Conservation (phyloP, 2,329 filamentous ascomycete species). For the Penicillium aurantiogriseum region DNA sequence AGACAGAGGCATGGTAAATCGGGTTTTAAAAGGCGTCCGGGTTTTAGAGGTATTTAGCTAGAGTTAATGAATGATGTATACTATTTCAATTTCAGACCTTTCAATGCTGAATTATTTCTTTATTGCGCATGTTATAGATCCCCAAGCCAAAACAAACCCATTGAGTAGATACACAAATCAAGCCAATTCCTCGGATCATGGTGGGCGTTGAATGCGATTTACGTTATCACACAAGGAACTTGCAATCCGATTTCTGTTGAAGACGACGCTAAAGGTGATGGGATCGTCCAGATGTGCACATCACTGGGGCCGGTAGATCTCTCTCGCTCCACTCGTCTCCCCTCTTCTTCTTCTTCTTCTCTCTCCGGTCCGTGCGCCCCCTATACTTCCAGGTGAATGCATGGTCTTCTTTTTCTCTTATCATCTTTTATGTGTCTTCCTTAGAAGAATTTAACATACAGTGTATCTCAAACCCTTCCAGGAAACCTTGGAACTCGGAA, state of each 20-base stretch:
- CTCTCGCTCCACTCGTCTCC: not conserved
- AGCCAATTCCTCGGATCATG: not conserved
- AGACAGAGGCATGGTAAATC: not conserved
- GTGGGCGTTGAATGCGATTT: not conserved
- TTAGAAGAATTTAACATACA: not conserved
- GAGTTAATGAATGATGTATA: not conserved
- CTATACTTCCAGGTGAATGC: not conserved
- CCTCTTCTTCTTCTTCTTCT: not conserved
- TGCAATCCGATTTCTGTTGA: too few relatives aligned
- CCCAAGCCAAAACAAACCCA: not conserved
- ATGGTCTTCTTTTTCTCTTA: not conserved
- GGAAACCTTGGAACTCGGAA: too few relatives aligned
- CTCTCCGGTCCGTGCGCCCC: not conserved
- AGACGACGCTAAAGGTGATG: not conserved
- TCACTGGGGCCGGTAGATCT: not conserved
- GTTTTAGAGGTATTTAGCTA: not conserved
- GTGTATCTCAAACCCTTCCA: too few relatives aligned
- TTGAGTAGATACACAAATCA: not conserved
- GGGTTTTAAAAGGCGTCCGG: not conserved
- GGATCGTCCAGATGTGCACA: not conserved
- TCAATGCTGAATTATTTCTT: not conserved
- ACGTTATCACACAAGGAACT: not conserved
- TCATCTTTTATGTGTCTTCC: not conserved
- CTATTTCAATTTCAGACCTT: too few relatives aligned
- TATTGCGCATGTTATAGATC: not conserved